Evolutionary conservation across 805 yeast species (phyloP).

Genomic region (Monosporozyma unispora): DNA sequence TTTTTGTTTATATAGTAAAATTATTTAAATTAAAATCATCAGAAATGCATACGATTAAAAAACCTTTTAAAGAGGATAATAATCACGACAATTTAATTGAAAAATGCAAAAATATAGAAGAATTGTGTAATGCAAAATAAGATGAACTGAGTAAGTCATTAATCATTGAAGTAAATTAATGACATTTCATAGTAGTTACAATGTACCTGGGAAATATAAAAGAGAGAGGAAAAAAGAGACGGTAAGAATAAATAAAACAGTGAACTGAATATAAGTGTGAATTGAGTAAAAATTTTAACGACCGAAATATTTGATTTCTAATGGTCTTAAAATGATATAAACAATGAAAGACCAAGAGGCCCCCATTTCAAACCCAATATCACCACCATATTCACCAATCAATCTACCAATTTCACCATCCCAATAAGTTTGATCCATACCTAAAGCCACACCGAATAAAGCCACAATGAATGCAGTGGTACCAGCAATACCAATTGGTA

Average conservation of each 20-base stretch:
- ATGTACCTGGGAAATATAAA: background rate
- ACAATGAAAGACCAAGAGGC: constrained; percentile 56
- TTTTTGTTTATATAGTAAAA: background rate
- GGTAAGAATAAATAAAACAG: background rate
- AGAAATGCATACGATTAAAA: background rate
- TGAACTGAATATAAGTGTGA: background rate
- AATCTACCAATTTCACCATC: constrained; percentile 53
- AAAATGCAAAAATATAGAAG: constrained; percentile 2
- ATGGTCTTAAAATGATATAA: constrained; percentile 47
- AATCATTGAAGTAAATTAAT: no score
- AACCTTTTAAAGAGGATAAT: no score
- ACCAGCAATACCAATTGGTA: constrained; percentile 78
- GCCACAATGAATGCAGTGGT: constrained; percentile 71
- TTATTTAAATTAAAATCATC: background rate
- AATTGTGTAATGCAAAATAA: constrained; percentile 1
- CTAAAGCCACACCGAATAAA: constrained; percentile 74
- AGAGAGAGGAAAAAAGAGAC: background rate
- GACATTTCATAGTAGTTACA: no score
- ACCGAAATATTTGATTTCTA: constrained; percentile 57
- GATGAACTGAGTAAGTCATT: background rate
- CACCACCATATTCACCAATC: constrained; percentile 70
- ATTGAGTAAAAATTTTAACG: constrained; percentile 15
- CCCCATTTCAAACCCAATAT: constrained; percentile 77
- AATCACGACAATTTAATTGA: constrained; percentile 1
- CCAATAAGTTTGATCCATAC: constrained; percentile 86